phyloP scores from a whole-genome alignment of 83 land plant species.

The Picea engelmannii region DNA sequence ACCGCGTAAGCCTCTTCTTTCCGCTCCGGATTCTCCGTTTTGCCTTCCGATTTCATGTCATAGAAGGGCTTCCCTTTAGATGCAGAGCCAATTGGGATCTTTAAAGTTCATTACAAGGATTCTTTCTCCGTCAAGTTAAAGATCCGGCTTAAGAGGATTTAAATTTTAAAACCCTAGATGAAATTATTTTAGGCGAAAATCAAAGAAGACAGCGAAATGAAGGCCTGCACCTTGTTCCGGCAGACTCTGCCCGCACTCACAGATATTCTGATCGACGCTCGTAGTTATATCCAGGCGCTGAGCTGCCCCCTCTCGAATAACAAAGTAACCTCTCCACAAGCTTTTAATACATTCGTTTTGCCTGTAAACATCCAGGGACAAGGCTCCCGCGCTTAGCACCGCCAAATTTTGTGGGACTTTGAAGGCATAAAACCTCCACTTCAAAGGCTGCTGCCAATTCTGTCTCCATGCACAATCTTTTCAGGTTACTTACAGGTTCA shows the following conservation, averaged over 20 bases:
- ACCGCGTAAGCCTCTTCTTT: background rate
- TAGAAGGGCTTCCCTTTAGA: background rate
- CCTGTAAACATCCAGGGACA: background rate
- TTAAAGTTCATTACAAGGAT: background rate
- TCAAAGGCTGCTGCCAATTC: background rate
- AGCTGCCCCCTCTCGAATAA: slow-evolving; percentile 2
- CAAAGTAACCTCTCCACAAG: slow-evolving; percentile 8
- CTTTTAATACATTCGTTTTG: background rate
- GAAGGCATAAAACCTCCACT: slow-evolving; percentile 11
- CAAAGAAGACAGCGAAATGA: background rate
- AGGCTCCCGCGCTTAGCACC: background rate
- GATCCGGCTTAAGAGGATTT: background rate
- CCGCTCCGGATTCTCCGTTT: background rate
- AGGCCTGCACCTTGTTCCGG: background rate
- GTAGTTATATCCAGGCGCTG: slow-evolving; percentile 6
- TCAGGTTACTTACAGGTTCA: background rate
- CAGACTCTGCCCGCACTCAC: background rate
- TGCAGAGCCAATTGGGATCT: background rate
- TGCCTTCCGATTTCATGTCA: slow-evolving; percentile 1
- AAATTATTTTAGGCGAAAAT: background rate
- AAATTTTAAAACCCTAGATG: background rate
- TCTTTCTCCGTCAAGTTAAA: no score
- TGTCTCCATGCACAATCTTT: background rate
- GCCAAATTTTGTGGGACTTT: background rate
- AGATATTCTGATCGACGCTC: background rate